Conservation (phyloP, 805 yeast genomes). For the Metahyphopichia silvanorum region DNA sequence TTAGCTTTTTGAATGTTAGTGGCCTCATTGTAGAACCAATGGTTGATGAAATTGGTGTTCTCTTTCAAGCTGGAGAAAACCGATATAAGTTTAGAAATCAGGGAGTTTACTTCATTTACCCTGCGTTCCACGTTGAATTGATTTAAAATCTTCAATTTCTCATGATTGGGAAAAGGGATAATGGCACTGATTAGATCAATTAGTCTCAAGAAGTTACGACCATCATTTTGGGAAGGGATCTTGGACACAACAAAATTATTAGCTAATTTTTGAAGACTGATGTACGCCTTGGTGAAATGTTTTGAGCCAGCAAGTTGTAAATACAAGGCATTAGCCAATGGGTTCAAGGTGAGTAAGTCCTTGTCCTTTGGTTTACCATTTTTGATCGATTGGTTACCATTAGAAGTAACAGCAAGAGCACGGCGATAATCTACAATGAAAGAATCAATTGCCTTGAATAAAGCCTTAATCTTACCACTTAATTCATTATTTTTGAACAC, state of each 20-base stretch:
- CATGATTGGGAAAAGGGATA: conserved; percentile 46
- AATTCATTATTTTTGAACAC: conserved; percentile 15
- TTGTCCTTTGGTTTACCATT: conserved; percentile 10
- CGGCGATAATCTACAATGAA: conserved; percentile 37
- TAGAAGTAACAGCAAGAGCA: conserved; percentile 17
- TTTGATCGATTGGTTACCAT: conserved; percentile 5
- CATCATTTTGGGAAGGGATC: conserved; percentile 12
- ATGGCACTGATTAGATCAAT: conserved; percentile 50
- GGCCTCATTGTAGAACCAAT: conserved; percentile 49
- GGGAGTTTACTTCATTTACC: conserved; percentile 20
- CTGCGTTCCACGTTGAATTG: conserved; percentile 32
- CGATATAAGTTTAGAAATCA: conserved; percentile 32
- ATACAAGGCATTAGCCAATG: conserved; percentile 56
- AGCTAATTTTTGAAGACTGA: conserved; percentile 33
- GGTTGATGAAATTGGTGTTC: conserved; percentile 34
- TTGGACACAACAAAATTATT: conserved; percentile 16
- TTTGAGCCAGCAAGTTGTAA: conserved; percentile 50
- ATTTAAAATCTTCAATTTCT: conserved; percentile 38
- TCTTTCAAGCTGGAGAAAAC: conserved; percentile 34
- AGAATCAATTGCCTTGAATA: conserved; percentile 36
- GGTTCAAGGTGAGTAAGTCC: conserved; percentile 50
- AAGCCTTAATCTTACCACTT: conserved; percentile 11
- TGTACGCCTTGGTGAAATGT: conserved; percentile 45
- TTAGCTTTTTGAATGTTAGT: conserved; percentile 50
- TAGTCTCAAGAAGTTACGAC: conserved; percentile 22